Base-by-base conservation (phyloP, 2,329 filamentous ascomycete genomes). In the Seiridium unicorne region DNA sequence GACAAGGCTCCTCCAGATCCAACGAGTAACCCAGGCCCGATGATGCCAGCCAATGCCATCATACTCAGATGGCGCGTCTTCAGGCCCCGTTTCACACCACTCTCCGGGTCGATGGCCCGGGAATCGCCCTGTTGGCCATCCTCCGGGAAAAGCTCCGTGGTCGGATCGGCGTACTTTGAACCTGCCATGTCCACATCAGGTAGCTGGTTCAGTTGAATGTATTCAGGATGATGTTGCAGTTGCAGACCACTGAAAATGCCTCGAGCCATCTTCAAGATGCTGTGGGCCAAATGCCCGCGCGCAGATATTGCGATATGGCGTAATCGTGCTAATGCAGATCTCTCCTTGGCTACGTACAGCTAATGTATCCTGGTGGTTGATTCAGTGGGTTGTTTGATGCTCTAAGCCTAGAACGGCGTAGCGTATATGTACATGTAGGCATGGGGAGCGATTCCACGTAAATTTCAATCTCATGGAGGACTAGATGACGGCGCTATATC, bases 21-120 rank as follows among this genome's bases (percentile, higher is more conserved):
- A 58, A 92, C 86, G 3, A 93, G 81, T 46, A 93, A 77, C 31
- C 90, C 90, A 3, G 90, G 89, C 0, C 90, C 90, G 62, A 83
- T 86, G 76, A 79, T 89, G 67, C 77, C 86, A 64, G 81, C 88
- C 65, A 86, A 72, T 5, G 84, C 84, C 83, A 86, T 85, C 82
- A 91, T 89, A 62, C 81, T 84, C 10, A 90, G 72, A 70, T 90
- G 81, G 34, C 80, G 73, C 11, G 79, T 88, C 72, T 89, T 88
- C 60, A 89, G 79, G 5, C 86, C 87, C 60, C 87, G 82, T 76
- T 86, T 88, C 65, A 90, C 85, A 44, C 88, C 84, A 62, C 79
- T 84, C 59, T 86, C 75, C 34, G 84, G 81, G 73, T 58, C 55
- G 5, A 58, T 58, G 5, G 35, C 32, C 44, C 55, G 55, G 46